Conservation (phyloP, 345 rosid species). For the Trapa bicornis region DNA sequence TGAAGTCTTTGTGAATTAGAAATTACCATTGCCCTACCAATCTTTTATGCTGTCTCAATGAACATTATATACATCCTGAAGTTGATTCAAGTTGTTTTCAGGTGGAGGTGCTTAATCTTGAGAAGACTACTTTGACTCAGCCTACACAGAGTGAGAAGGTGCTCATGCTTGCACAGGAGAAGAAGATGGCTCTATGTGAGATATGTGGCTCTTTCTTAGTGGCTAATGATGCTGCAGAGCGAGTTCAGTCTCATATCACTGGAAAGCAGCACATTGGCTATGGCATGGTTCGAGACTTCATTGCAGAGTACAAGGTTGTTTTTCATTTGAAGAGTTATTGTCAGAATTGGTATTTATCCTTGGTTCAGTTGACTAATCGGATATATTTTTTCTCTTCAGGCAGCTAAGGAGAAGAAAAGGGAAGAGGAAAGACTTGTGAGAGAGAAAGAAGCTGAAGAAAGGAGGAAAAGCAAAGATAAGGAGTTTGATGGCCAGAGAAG, state of each 20-base stretch:
- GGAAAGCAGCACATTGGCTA: constrained; percentile 99
- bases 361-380: constrained; percentile 7
- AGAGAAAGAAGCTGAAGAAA: constrained; percentile 82
- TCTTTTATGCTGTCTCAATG: background rate
- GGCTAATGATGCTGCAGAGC: constrained; percentile 92
- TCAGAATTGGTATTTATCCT: background rate
- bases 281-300: constrained; percentile 92
- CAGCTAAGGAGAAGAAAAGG: constrained; percentile 67
- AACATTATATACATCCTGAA: background rate
- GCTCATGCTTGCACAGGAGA: constrained; percentile 73
- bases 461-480: constrained; percentile 58
- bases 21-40: background rate
- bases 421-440: constrained; percentile 68
- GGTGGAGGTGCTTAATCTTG: constrained; percentile 79
- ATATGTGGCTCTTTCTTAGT: constrained; percentile 95
- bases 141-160: constrained; percentile 62
- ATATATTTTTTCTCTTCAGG: constrained; percentile 29
- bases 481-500: constrained; percentile 47
- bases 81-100: constrained; percentile 16
- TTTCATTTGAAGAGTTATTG: background rate
- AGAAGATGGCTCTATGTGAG: constrained; percentile 95
- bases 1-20: background rate
- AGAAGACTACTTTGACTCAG: constrained; percentile 60
- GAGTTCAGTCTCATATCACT: constrained; percentile 88
- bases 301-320: constrained; percentile 60